These are phyloP conservation scores for Xylaria sp. DNA, from an alignment of 495 filamentous ascomycete genomes.

Conservation along the genomic window DNA sequence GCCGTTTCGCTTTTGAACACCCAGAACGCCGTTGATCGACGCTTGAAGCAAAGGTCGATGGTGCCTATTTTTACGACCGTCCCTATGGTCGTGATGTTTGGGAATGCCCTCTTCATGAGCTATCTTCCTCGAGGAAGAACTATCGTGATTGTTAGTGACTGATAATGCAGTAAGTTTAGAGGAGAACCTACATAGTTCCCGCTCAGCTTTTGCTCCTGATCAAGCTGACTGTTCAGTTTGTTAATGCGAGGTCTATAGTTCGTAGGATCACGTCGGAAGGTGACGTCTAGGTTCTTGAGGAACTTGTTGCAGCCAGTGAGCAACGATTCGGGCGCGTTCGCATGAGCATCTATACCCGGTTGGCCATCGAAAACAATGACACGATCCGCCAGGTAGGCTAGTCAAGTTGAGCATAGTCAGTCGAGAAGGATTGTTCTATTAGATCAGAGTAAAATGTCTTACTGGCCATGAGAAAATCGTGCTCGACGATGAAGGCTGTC, in stretches of 20 bases:
- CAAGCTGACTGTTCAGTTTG: constrained; percentile 92
- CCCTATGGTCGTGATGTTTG: constrained; percentile 44
- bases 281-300: constrained; percentile 93
- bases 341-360: constrained; percentile 85
- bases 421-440: not conserved
- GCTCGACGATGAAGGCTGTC: constrained; percentile 98
- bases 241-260: constrained; percentile 98
- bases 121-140: constrained; percentile 90
- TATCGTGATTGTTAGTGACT: constrained; percentile 35
- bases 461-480: constrained; percentile 99
- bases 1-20: constrained; percentile 48
- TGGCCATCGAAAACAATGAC: constrained; percentile 98
- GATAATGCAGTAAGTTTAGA: constrained; percentile 8
- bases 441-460: constrained; percentile 4
- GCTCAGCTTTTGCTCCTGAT: constrained; percentile 93
- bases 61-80: constrained; percentile 35
- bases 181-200: constrained; percentile 83
- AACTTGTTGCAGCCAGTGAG: constrained; percentile 97
- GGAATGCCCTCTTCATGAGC: constrained; percentile 67
- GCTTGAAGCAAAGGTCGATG: constrained; percentile 42
- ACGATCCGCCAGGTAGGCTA: constrained; percentile 88
- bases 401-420: constrained; percentile 37
- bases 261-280: constrained; percentile 96
- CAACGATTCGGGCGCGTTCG: constrained; percentile 88
- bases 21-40: constrained; percentile 52